These are phyloP conservation scores for Apiospora saccharicola DNA, from an alignment of 2,329 filamentous ascomycete genomes.

Conservation along the genomic window DNA sequence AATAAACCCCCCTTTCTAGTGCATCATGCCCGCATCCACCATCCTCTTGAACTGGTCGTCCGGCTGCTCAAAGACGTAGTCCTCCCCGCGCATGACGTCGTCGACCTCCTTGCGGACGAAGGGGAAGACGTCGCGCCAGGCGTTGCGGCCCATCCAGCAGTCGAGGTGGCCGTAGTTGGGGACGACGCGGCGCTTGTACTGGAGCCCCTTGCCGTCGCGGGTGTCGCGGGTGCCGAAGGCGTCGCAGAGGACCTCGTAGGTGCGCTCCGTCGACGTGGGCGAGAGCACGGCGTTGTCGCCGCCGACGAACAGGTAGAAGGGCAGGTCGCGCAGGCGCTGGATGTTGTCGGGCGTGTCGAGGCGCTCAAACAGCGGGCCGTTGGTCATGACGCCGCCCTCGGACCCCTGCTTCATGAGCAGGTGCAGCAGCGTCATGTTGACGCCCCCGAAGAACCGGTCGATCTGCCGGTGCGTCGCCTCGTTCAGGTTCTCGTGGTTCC, in stretches of 20 bases:
- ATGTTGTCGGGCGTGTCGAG: conserved; percentile 61
- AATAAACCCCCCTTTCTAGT: neutral
- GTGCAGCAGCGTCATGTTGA: conserved; percentile 64
- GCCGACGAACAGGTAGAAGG: conserved; percentile 64
- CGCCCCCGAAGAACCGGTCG: conserved; percentile 67
- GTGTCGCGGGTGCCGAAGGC: conserved; percentile 52
- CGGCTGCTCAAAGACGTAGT: conserved; percentile 53
- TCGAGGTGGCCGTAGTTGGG: conserved; percentile 68
- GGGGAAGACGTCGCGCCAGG: conserved; percentile 67
- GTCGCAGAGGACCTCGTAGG: conserved; percentile 60
- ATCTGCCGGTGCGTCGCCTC: conserved; percentile 69
- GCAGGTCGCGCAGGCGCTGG: conserved; percentile 56
- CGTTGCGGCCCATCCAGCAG: conserved; percentile 67
- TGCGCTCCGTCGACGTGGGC: conserved; percentile 59
- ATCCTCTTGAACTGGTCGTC: conserved; percentile 51
- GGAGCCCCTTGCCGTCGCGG: conserved; percentile 41
- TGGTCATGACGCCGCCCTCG: conserved; percentile 59
- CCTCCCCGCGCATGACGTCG: conserved; percentile 53
- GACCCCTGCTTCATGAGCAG: conserved; percentile 65
- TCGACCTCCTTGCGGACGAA: conserved; percentile 63
- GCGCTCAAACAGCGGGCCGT: conserved; percentile 54
- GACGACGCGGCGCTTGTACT: conserved; percentile 61
- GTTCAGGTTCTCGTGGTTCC: conserved; percentile 71
- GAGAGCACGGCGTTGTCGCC: conserved; percentile 64
- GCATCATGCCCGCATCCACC: conserved; percentile 36